Evolutionary conservation across 192 early-diverging fungal species (phyloP).

Genomic region (Linnemannia zychae): DNA sequence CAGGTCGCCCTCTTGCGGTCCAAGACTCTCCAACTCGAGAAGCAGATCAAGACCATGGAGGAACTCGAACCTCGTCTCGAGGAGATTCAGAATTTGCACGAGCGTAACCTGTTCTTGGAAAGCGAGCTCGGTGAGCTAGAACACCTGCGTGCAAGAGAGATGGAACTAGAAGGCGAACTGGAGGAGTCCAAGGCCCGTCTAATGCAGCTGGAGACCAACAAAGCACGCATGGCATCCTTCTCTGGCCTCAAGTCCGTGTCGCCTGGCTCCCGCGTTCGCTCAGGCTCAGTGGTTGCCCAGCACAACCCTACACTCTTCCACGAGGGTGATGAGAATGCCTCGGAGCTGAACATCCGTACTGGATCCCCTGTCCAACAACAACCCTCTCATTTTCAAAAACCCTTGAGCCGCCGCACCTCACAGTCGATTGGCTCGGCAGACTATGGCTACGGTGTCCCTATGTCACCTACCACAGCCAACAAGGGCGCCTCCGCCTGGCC

Average conservation of each 20-base stretch:
- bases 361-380: conserved; percentile 14
- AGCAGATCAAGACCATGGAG: conserved; percentile 56
- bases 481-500: conserved; percentile 30
- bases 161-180: conserved; percentile 42
- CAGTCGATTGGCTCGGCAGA: conserved; percentile 21
- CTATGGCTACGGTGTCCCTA: background rate
- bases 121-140: conserved; percentile 45
- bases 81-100: conserved; percentile 41
- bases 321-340: conserved; percentile 17
- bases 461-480: conserved; percentile 11
- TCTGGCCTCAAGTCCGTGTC: conserved; percentile 23
- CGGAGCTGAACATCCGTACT: conserved; percentile 10
- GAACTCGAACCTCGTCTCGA: conserved; percentile 41
- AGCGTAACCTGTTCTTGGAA: conserved; percentile 50
- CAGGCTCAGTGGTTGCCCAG: conserved; percentile 41
- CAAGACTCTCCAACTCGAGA: conserved; percentile 43
- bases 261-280: conserved; percentile 22
- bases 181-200: conserved; percentile 36
- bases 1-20: conserved; percentile 41
- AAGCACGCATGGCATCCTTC: conserved; percentile 36
- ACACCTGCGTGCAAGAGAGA: conserved; percentile 46
- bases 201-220: conserved; percentile 36
- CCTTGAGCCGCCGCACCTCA: conserved; percentile 17
- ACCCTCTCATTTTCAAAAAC: background rate
- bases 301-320: conserved; percentile 21